A percentile compares a stretch with the other conserved stretches of the same genome.
Conservation (phyloP, 176 grass and related monocot genomes). For the Rhynchospora tenuis region DNA sequence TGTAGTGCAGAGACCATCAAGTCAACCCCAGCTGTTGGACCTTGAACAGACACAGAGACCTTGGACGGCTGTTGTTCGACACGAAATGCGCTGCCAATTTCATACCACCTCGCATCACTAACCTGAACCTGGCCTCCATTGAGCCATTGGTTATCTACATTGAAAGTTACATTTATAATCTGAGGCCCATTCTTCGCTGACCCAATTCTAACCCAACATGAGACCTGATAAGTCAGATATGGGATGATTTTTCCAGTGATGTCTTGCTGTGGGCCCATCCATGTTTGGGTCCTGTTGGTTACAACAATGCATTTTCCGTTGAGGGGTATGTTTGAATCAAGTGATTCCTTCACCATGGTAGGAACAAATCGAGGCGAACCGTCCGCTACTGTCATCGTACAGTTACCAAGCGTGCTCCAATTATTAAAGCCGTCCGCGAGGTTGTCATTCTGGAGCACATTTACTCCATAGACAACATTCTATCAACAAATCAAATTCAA, state of each 20-base stretch:
- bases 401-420: constrained; percentile 63
- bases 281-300: constrained; percentile 64
- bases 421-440: constrained; percentile 52
- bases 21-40: constrained; percentile 53
- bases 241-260: constrained; percentile 59
- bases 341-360: constrained; percentile 54
- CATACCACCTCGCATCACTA: constrained; percentile 70
- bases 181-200: constrained; percentile 31
- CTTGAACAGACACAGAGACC: constrained; percentile 66
- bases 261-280: constrained; percentile 75
- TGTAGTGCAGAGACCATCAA: constrained; percentile 83
- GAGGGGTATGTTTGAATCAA: constrained; percentile 38
- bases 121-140: constrained; percentile 70
- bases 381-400: constrained; percentile 36
- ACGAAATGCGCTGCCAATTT: constrained; percentile 68
- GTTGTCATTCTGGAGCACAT: constrained; percentile 67
- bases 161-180: constrained; percentile 42
- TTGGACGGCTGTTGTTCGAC: constrained; percentile 45
- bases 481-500: constrained; percentile 10
- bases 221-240: constrained; percentile 75
- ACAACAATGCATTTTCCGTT: constrained; percentile 67
- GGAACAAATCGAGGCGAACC: constrained; percentile 63
- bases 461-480: constrained; percentile 66
- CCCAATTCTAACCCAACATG: constrained; percentile 64
- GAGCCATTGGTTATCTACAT: constrained; percentile 60